A percentile compares a stretch with the other conserved stretches of the same genome.
Evolutionary conservation across 2,329 filamentous ascomycete genomes (phyloP).

Genomic region (Xylaria sp.): DNA sequence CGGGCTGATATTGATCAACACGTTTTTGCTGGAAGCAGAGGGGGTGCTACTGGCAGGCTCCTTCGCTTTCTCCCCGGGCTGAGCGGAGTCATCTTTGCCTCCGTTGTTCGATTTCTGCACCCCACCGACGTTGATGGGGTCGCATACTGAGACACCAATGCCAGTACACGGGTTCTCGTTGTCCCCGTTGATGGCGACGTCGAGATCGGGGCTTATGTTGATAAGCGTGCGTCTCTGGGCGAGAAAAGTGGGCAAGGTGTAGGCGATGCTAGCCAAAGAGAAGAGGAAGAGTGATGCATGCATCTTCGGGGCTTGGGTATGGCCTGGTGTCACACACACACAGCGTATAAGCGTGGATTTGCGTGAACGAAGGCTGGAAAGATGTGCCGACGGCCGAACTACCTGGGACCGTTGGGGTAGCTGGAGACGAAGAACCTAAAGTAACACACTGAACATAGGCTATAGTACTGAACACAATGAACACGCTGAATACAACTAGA

Average conservation of each 20-base stretch:
- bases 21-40: constrained; percentile 7
- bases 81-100: constrained; percentile 5
- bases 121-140: constrained; percentile 31
- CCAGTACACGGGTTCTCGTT: constrained; percentile 25
- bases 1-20: constrained; percentile 17
- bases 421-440: neutral
- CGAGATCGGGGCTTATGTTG: constrained; percentile 21
- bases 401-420: constrained; percentile 1
- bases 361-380: too few relatives aligned
- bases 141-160: constrained; percentile 30
- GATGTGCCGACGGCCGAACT: neutral
- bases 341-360: neutral
- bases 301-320: constrained; percentile 14
- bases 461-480: too few relatives aligned
- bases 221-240: constrained; percentile 20
- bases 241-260: constrained; percentile 16
- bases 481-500: too few relatives aligned
- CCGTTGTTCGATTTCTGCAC: constrained; percentile 19
- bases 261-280: constrained; percentile 20
- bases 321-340: neutral
- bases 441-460: too few relatives aligned
- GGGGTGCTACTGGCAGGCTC: neutral
- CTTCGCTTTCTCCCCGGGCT: constrained; percentile 1
- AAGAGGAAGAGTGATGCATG: constrained; percentile 20
- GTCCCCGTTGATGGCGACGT: constrained; percentile 9